Base-by-base conservation (phyloP, 495 filamentous ascomycete genomes). In the Aspergillus kassunensis region DNA sequence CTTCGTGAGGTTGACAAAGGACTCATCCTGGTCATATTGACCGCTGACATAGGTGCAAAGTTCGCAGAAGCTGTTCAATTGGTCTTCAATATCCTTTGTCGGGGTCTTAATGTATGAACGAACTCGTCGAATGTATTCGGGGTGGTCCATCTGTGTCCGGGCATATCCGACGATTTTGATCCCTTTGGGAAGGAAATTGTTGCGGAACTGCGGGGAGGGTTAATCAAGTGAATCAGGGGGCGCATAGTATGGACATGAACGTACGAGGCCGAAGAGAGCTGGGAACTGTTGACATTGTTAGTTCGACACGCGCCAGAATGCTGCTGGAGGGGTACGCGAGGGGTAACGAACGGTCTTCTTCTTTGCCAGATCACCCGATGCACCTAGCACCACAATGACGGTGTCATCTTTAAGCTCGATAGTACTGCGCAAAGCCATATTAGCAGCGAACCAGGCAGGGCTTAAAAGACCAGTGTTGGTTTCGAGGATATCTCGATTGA, bases 121-220 rank as follows among this genome's bases (percentile, higher is more conserved):
- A 74, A 97, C 90, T 49, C 95, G 83, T 71, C 83, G 87, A 60
- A 96, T 77, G 74, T 88, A 97, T 70, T 97, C 95, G 56, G 89
- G 86, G 64, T 89, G 89, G 75, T 97, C 91, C 95, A 99, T 99
- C 77, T 95, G 96, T 57, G 95, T 99, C 65, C 95, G 85, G 56
- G 95, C 95, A 88, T 99, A 99, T 77, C 95, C 95, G 63, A 99
- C 83, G 67, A 99, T 96, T 68, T 85, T 88, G 73, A 96, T 91
- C 69, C 93, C 90, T 76, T 95, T 96, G 56, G 93, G 93, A 16
- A 97, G 87, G 79, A 97, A 98, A 68, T 95, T 90, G 77, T 98
- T 97, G 62, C 93, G 89, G 74, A 90, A 92, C 92, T 97, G 67
- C 49, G 55, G 44, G 19, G 23, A 44, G 43, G 57, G 69, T 70